Base-by-base conservation (phyloP, 83 land plant species). In the Thuja plicata region DNA sequence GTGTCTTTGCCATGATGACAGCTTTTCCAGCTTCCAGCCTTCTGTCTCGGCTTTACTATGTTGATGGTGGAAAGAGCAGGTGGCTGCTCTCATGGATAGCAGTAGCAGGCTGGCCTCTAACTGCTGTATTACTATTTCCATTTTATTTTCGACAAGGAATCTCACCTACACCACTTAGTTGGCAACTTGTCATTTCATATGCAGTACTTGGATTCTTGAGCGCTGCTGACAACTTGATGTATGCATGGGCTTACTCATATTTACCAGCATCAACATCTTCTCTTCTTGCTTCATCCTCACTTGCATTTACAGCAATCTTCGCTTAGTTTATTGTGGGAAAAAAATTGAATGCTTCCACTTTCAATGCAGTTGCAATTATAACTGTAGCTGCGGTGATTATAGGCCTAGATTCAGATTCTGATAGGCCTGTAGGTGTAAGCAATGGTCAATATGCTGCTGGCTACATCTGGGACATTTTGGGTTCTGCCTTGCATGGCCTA, bases 61-160 rank as follows among this genome's bases (percentile, higher is more conserved):
- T 87, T 32, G 86, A 94, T 90, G 98, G 96, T 1, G 98, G 96
- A 27, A 87, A 89, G 12, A 94, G 96, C 90, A 92, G 93, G 82
- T 97, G 98, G 98, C 90, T 97, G 50, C 89, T 96, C n/a, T 92
- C 98, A 60, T 97, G 98, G 98, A 90, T 94, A 21, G 97, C 96
- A 78, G 95, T 95, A 30, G 98, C 95, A 35, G 98, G 98, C 3
- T 97, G 98, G 98, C 98, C 98, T 66, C 19, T 97, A 21, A 88
- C 96, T 37, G 92, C 93, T 27, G 27, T 93, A 1, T 48, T 91
- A 70, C 86, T 97, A 40, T 5, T 96, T 6, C 94, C 96, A 34
- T 60, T 91, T 8, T 97, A 96, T 57, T 79, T 93, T 40, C 12
- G 82, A 24, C 66, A 46, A 4, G 90, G 91, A 60, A 89, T 84